Evolutionary conservation across 371 early-diverging fungal genomes (phyloP), one percentile per base, ranked within the genome.

Genomic region (Globomyces sp.): DNA sequence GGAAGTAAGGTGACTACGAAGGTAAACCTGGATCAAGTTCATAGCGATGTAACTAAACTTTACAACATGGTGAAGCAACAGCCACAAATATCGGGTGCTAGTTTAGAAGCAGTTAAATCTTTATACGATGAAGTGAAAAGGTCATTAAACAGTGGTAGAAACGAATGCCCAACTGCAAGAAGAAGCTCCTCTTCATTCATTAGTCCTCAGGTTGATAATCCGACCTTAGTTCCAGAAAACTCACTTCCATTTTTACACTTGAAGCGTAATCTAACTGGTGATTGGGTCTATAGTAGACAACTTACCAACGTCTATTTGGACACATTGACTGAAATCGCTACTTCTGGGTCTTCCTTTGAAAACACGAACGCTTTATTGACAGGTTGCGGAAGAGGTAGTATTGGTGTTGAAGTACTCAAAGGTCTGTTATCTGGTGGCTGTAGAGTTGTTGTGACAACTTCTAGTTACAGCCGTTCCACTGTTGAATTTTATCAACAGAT

Each of bases 321-420:
- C 64, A 87, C 85, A 37, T 75, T 96, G 69, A 68, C 74, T 57
- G 82, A 89, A 66, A 84, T 92, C 64, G 88, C 91, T 57, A 75
- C 74, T 34, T 83, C 87, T 36, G 96, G 96, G 73, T 78, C 91
- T 53, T 83, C 93, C 9, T 95, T 92, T 74, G 86, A 86, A 68
- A 81, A 87, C 70, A 88, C 86, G 76, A 87, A 85, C 67, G 95
- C 89, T 47, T 86, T 97, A 44, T 82, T 95, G 65, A 97, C 95
- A 44, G 96, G 96, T 68, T 92, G 92, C 71, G 93, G 96, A 72
- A 86, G 83, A 69, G 95, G 87, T 68, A 96, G 96, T 1, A 97
- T 97, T 73, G 96, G 93, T 68, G 85, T 91, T 36, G 89, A 92
- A 69, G 77, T 95, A 44, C 80, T 97, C 69, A 87, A 90, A 82